Conservation (phyloP, 2,329 filamentous ascomycete species). For the Aspergillus puulaauensis region DNA sequence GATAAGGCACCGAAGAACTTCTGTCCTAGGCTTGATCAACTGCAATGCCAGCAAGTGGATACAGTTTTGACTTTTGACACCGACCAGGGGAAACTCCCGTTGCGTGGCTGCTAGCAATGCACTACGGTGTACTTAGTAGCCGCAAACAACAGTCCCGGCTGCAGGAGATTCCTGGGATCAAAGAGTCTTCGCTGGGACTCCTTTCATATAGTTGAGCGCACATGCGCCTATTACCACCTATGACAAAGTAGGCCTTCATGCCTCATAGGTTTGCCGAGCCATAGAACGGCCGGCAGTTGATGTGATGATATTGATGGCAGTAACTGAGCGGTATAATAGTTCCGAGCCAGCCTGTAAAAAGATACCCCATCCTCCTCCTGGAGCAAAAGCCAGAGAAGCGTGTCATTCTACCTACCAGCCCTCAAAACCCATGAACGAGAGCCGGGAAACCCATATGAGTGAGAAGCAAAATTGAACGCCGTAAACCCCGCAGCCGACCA, state of each 20-base stretch:
- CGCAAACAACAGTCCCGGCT: neutral
- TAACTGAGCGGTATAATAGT: slow-evolving; percentile 18
- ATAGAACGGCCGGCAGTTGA: slow-evolving; percentile 18
- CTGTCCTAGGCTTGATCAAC: neutral
- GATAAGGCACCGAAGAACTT: too few species aligned
- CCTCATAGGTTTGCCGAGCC: slow-evolving; percentile 19
- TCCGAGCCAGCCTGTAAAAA: slow-evolving; percentile 18
- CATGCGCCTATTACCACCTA: neutral
- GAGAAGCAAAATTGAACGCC: slow-evolving; percentile 32
- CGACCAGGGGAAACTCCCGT: neutral
- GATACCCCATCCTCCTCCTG: slow-evolving; percentile 22
- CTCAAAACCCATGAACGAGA: slow-evolving; percentile 28
- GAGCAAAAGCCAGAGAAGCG: slow-evolving; percentile 14
- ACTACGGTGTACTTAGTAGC: neutral
- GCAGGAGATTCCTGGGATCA: neutral
- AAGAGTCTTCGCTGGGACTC: neutral
- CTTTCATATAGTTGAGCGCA: neutral
- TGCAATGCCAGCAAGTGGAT: slow-evolving; percentile 12
- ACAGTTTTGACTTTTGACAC: neutral
- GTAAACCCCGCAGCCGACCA: slow-evolving; percentile 41
- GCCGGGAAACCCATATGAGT: slow-evolving; percentile 35
- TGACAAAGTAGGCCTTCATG: neutral
- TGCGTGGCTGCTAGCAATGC: neutral
- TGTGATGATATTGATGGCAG: slow-evolving; percentile 25
- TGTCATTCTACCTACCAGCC: slow-evolving; percentile 29